Evolutionary conservation across 176 grass and related monocot species (phyloP).

Genomic region (Carex myosuroides): DNA sequence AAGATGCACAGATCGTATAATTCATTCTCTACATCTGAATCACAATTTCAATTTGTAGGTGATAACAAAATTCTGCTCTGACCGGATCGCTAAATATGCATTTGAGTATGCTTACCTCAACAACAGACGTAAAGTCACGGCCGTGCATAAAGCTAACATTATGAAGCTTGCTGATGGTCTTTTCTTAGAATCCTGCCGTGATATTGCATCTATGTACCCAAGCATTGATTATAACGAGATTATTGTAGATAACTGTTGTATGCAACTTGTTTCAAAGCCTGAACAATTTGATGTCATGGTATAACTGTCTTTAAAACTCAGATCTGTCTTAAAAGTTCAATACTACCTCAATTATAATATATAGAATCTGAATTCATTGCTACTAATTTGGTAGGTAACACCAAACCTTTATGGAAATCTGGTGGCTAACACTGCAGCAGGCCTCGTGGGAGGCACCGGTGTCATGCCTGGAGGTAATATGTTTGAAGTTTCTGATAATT

Average conservation of each 20-base stretch:
- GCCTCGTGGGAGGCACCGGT: constrained; percentile 84
- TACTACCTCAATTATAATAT: not conserved
- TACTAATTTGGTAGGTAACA: constrained; percentile 51
- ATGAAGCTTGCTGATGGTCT: constrained; percentile 98
- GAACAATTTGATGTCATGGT: constrained; percentile 39
- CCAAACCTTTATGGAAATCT: constrained; percentile 99
- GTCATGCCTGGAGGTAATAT: constrained; percentile 92
- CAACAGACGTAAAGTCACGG: constrained; percentile 86
- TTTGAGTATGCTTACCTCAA: constrained; percentile 99
- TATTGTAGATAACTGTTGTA: constrained; percentile 43
- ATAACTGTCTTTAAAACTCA: not conserved
- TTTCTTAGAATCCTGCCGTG: constrained; percentile 67
- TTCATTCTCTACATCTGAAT: not conserved
- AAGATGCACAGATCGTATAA: not conserved
- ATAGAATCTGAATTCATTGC: not conserved
- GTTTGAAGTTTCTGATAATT: not conserved
- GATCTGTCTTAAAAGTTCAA: not conserved
- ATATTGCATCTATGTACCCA: constrained; percentile 31
- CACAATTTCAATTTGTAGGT: constrained; percentile 35
- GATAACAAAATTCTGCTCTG: constrained; percentile 96
- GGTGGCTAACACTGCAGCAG: constrained; percentile 84
- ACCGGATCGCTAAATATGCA: constrained; percentile 86
- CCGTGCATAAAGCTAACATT: constrained; percentile 96
- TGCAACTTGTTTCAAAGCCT: constrained; percentile 46
- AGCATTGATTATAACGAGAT: constrained; percentile 40